phyloP scores from a whole-genome alignment of 768 basidiomycete genomes.

The Thelephora ganbajun region DNA sequence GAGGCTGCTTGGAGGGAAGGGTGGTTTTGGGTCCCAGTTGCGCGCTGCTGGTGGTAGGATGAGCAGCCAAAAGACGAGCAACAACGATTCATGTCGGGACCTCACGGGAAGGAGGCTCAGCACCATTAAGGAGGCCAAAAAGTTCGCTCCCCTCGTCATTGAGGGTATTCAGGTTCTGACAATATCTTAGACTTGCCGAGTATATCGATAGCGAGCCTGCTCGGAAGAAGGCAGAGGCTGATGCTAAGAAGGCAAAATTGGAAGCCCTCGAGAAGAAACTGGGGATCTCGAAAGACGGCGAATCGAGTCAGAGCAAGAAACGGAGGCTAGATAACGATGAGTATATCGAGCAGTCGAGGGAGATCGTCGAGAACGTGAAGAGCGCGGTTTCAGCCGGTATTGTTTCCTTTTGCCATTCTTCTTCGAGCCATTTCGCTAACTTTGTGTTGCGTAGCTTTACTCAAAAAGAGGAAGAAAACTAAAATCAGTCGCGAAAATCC shows the following conservation, averaged over 20 bases:
- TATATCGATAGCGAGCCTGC: conserved; percentile 78
- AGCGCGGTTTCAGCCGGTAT: conserved; percentile 77
- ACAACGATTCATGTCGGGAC: conserved; percentile 91
- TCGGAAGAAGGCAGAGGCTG: conserved; percentile 62
- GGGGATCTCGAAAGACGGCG: conserved; percentile 36
- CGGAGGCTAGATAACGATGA: conserved; percentile 86
- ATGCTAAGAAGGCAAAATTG: conserved; percentile 71
- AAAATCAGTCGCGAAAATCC: conserved; percentile 23
- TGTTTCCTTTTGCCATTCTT: conserved; percentile 10
- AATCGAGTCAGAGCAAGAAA: conserved; percentile 57
- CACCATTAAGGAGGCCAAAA: conserved; percentile 93
- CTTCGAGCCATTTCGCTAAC: conserved; percentile 10
- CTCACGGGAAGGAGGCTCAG: conserved; percentile 80
- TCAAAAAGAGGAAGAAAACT: conserved; percentile 67
- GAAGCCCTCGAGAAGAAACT: conserved; percentile 77
- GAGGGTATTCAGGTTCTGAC: neutral
- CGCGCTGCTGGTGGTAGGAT: conserved; percentile 95
- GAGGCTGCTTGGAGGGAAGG: conserved; percentile 79
- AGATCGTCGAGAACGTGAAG: conserved; percentile 84
- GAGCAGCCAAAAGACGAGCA: conserved; percentile 91
- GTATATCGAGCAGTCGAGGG: conserved; percentile 82
- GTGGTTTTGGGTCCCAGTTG: conserved; percentile 93
- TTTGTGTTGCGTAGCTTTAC: conserved; percentile 28
- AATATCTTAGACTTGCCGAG: conserved; percentile 48
- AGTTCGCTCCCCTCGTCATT: conserved; percentile 33